Base-by-base conservation (phyloP, 495 filamentous ascomycete genomes). In the Neurospora sp. region DNA sequence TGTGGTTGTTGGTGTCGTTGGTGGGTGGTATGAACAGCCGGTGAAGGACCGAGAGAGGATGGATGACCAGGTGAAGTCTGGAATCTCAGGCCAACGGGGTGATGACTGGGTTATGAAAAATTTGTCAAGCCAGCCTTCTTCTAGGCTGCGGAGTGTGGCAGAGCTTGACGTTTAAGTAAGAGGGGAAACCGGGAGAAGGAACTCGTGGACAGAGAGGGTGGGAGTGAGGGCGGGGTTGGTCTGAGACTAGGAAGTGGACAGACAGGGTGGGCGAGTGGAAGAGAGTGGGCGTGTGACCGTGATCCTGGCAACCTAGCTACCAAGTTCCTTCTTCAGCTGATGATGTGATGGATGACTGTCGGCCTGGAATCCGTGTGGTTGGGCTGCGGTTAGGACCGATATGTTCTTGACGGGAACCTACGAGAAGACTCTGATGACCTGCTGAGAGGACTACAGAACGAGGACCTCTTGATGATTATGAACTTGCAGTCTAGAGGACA, bases 221-320 rank as follows among this genome's bases (percentile, higher is more conserved):
- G 70, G 65, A 72, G 38, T 65, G 59, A 68, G n/a, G 70, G 48
- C 37, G 69, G 37, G 71, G 61, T 70, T 61, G 35, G 71, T 72
- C n/a, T 70, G 38, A 40, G 70, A 72, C 38, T 41, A 48, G 61
- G 37, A 73, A 40, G 70, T 27, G 69, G 71, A 70, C 31, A 73
- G 70, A 37, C 37, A 42, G 53, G 70, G 27, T 70, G 69, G 69
- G 27, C 44, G 42, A 40, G 42, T 35, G 70, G 70, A 71, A 71
- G 22, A 59, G 70, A 65, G 22, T 41, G 53, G 70, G 42, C 70
- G 70, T n/a, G 53, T 65, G 53, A 65, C 53, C 53, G 53, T 35
- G 53, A 65, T 65, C 53, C 17, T 65, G 53, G 53, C 53, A 65
- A 65, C 27, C 53, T 61, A 61, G 53, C 53, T 65, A 65, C 53